These are phyloP conservation scores for Pythium scleroteichum DNA, from an alignment of 352 stramenopile species.

Conservation along the genomic window DNA sequence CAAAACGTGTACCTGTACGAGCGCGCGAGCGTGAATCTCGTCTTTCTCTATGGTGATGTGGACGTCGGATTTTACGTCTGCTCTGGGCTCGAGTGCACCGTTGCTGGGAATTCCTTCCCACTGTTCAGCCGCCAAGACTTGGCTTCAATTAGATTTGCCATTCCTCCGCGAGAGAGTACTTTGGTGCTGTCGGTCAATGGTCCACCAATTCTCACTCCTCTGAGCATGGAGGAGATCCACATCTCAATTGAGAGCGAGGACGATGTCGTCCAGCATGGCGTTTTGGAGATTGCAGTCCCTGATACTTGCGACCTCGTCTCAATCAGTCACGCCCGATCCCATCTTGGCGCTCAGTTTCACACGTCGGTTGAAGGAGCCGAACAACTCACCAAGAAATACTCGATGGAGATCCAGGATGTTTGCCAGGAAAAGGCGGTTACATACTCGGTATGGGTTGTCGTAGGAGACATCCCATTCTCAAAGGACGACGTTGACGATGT, in stretches of 20 bases:
- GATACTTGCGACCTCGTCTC: slow-evolving; percentile 12
- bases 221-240: slow-evolving; percentile 40
- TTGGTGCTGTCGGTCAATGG: slow-evolving; percentile 47
- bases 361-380: neutral
- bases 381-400: slow-evolving; percentile 13
- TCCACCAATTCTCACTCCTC: slow-evolving; percentile 49
- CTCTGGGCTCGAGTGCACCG: slow-evolving; percentile 49
- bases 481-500: neutral
- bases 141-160: slow-evolving; percentile 41
- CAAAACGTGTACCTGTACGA: slow-evolving; percentile 63
- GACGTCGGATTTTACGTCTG: slow-evolving; percentile 55
- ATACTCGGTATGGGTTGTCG: slow-evolving; percentile 27
- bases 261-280: slow-evolving; percentile 45
- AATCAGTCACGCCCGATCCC: slow-evolving; percentile 8
- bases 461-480: slow-evolving; percentile 4
- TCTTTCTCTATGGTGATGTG: slow-evolving; percentile 49
- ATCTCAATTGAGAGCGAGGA: slow-evolving; percentile 49
- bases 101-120: slow-evolving; percentile 55
- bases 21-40: slow-evolving; percentile 48
- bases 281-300: slow-evolving; percentile 48
- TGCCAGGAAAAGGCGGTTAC: neutral
- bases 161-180: slow-evolving; percentile 55
- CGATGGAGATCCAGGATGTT: slow-evolving; percentile 13
- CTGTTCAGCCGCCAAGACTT: slow-evolving; percentile 40
- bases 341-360: slow-evolving; percentile 2